These are phyloP conservation scores for Puccinia sorghi DNA, from an alignment of 1,284 basidiomycete species.

Conservation along the genomic window DNA sequence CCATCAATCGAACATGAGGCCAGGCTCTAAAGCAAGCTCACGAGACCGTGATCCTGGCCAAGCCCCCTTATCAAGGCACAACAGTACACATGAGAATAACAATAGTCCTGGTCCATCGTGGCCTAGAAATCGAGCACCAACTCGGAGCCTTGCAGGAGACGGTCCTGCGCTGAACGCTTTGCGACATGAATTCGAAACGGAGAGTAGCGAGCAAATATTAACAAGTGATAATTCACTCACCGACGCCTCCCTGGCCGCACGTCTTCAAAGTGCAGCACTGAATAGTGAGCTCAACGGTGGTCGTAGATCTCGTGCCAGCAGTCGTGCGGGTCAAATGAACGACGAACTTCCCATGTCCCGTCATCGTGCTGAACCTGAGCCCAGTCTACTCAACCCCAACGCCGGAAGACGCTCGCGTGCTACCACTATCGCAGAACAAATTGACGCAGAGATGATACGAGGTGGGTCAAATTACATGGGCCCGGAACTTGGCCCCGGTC, in stretches of 20 bases:
- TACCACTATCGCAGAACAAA: slow-evolving; percentile 9
- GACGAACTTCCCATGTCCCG: slow-evolving; percentile 13
- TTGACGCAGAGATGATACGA: slow-evolving; percentile 1
- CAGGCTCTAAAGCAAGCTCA: slow-evolving; percentile 12
- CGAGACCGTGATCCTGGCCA: slow-evolving; percentile 14
- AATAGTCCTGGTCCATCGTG: slow-evolving; percentile 8
- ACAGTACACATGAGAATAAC: slow-evolving; percentile 5
- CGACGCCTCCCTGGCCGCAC: slow-evolving; percentile 25
- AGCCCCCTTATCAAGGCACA: slow-evolving; percentile 26
- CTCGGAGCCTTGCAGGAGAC: slow-evolving; percentile 11
- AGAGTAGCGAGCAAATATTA: neutral
- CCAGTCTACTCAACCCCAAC: slow-evolving; percentile 15
- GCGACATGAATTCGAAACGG: slow-evolving; percentile 3
- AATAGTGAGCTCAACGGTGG: slow-evolving; percentile 47
- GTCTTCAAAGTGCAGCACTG: slow-evolving; percentile 41
- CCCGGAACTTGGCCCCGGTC: slow-evolving; percentile 11
- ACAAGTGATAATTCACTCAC: neutral
- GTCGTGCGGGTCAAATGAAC: slow-evolving; percentile 12
- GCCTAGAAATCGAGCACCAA: slow-evolving; percentile 12
- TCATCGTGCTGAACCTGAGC: slow-evolving; percentile 4
- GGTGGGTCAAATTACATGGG: neutral
- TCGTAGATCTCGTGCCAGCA: slow-evolving; percentile 32
- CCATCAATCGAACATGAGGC: neutral
- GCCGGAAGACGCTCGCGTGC: slow-evolving; percentile 22
- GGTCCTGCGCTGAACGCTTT: slow-evolving; percentile 1